phyloP scores from a whole-genome alignment of 2,329 filamentous ascomycete species.

The Thermothelomyces thermophilus region DNA sequence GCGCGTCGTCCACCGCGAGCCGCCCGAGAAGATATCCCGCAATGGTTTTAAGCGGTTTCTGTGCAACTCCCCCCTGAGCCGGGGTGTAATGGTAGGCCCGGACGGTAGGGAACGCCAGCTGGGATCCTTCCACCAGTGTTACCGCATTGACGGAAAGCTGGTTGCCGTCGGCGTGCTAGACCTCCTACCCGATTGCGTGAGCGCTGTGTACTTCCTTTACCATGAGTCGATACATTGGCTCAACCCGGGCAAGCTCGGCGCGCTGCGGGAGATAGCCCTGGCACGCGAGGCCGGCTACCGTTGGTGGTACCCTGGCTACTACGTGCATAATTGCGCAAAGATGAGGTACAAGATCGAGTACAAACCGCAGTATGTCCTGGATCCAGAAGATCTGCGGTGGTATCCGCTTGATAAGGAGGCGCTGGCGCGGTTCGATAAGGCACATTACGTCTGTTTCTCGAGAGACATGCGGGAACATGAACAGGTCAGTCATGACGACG shows the following conservation, averaged over 20 bases:
- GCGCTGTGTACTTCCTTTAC: conserved; percentile 79
- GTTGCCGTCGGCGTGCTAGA: conserved; percentile 74
- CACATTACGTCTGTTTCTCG: conserved; percentile 49
- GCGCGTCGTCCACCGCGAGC: conserved; percentile 62
- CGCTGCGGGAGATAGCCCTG: conserved; percentile 64
- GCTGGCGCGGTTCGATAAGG: conserved; percentile 44
- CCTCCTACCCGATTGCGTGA: conserved; percentile 68
- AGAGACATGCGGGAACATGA: conserved; percentile 19
- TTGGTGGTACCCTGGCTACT: conserved; percentile 77
- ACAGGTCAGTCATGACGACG: background rate
- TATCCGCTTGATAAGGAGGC: conserved; percentile 48
- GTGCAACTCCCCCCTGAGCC: conserved; percentile 60
- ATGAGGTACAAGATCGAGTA: conserved; percentile 84
- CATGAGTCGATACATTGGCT: conserved; percentile 65
- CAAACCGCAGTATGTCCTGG: conserved; percentile 64
- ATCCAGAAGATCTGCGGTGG: conserved; percentile 60
- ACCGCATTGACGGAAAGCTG: conserved; percentile 67
- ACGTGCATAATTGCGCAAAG: conserved; percentile 74
- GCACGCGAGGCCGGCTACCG: conserved; percentile 62
- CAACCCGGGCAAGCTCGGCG: conserved; percentile 68
- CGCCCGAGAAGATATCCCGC: conserved; percentile 50
- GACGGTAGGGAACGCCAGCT: conserved; percentile 50
- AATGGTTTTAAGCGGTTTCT: conserved; percentile 65
- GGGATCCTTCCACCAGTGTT: conserved; percentile 77
- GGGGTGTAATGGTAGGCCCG: conserved; percentile 35